Evolutionary conservation across 805 yeast genomes (phyloP).

Genomic region (Yarrowia osloensis): DNA sequence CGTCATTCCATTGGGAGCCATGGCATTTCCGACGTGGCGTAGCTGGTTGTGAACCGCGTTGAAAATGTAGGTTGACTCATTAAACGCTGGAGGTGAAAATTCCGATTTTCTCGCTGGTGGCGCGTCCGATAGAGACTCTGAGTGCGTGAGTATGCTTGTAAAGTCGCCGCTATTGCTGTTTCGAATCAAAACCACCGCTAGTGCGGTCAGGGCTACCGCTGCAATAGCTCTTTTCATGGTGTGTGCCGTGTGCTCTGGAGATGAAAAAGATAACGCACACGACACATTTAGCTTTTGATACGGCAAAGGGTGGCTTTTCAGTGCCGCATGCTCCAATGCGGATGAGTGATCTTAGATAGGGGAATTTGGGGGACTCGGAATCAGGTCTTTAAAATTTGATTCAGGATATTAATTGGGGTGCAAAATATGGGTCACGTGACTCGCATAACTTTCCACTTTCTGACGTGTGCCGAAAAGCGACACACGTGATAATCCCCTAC

Average conservation of each 20-base stretch:
- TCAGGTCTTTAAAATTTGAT: too few relatives aligned
- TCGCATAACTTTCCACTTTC: background rate
- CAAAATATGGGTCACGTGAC: background rate
- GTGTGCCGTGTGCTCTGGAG: background rate
- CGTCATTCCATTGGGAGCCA: slow-evolving; percentile 43
- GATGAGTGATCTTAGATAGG: background rate
- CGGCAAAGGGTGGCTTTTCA: background rate
- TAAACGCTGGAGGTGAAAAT: slow-evolving; percentile 17
- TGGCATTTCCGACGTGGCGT: slow-evolving; percentile 23
- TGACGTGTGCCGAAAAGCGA: background rate
- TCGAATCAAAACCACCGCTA: background rate
- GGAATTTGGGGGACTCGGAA: too few relatives aligned
- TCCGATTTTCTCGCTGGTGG: background rate
- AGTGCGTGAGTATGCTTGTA: background rate
- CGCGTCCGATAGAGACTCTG: background rate
- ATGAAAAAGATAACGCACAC: slow-evolving; percentile 26
- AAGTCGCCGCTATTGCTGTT: background rate
- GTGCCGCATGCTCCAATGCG: slow-evolving; percentile 2
- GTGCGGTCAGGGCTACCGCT: background rate
- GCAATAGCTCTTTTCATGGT: slow-evolving; percentile 6
- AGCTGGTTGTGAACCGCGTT: slow-evolving; percentile 28
- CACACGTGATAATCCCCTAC: background rate
- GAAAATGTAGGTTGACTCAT: slow-evolving; percentile 27
- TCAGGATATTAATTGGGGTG: too few relatives aligned
- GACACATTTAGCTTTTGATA: slow-evolving; percentile 15